Evolutionary conservation across 2,329 filamentous ascomycete genomes (phyloP).

Genomic region (Apiospora kogelbergensis): DNA sequence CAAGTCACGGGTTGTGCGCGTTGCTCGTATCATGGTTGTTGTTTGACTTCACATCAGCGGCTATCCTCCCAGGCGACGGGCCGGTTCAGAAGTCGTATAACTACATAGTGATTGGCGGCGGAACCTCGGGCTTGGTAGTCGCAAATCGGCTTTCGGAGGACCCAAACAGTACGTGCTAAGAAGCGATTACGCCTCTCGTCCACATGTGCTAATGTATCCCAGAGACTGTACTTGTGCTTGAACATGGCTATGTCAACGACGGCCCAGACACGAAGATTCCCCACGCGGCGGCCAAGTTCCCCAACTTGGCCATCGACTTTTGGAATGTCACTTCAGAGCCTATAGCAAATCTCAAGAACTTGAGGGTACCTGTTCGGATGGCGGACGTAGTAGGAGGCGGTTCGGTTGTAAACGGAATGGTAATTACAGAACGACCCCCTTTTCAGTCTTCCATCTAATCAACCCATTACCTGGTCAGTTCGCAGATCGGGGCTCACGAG

Average conservation of each 20-base stretch:
- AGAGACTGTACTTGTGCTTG: constrained; percentile 14
- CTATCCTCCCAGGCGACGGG: not conserved
- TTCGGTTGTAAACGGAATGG: constrained; percentile 26
- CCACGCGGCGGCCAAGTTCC: constrained; percentile 7
- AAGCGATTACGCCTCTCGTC: too few species aligned
- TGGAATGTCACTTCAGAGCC: constrained; percentile 14
- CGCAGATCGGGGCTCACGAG: constrained; percentile 25
- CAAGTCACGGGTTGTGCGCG: not conserved
- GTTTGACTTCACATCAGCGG: not conserved
- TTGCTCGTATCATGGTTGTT: not conserved
- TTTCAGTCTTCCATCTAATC: not conserved
- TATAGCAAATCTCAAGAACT: not conserved
- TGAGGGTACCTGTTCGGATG: not conserved
- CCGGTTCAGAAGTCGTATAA: constrained; percentile 10
- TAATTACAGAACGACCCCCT: not conserved
- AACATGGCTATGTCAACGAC: constrained; percentile 14
- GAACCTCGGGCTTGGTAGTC: constrained; percentile 16
- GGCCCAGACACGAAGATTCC: constrained; percentile 11
- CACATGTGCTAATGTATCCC: not conserved
- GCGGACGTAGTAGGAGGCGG: constrained; percentile 15
- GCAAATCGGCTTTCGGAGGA: constrained; percentile 19
- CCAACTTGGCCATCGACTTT: not conserved
- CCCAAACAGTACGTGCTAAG: constrained; percentile 6
- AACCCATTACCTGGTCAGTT: not conserved
- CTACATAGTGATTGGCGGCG: constrained; percentile 18